Conservation (phyloP, 345 rosid genomes). For the Orychophragmus violaceus region DNA sequence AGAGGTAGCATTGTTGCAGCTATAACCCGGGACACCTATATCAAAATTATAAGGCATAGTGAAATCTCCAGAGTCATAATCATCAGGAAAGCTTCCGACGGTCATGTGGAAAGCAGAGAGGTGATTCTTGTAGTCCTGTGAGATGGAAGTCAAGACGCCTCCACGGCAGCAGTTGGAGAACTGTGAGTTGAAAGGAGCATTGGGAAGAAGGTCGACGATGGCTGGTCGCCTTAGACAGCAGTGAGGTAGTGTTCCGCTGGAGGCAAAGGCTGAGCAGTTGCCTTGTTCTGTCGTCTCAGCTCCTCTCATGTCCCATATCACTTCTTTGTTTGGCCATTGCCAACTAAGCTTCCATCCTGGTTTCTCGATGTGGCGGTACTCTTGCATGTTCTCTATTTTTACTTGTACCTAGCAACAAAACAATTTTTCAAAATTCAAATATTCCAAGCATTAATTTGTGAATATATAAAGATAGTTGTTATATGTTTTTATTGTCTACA, state of each 20-base stretch:
- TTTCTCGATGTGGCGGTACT: slow-evolving; percentile 61
- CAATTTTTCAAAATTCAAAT: not conserved
- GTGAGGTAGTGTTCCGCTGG: slow-evolving; percentile 42
- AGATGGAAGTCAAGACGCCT: slow-evolving; percentile 58
- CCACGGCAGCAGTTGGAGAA: slow-evolving; percentile 69
- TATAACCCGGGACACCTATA: slow-evolving; percentile 63
- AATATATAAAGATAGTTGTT: not conserved
- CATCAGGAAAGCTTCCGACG: slow-evolving; percentile 26
- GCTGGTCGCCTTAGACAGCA: slow-evolving; percentile 57
- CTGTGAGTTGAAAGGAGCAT: slow-evolving; percentile 48
- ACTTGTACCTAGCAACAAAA: slow-evolving; percentile 46
- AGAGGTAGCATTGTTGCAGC: slow-evolving; percentile 38
- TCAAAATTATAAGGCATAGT: slow-evolving; percentile 52
- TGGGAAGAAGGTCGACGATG: slow-evolving; percentile 71
- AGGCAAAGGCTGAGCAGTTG: slow-evolving; percentile 53
- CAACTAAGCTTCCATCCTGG: slow-evolving; percentile 88
- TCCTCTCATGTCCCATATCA: slow-evolving; percentile 67
- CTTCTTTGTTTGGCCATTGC: slow-evolving; percentile 59
- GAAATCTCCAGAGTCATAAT: slow-evolving; percentile 9
- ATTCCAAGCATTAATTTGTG: not conserved
- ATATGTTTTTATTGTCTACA: not conserved
- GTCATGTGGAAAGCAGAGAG: slow-evolving; percentile 47
- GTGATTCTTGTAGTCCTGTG: slow-evolving; percentile 44
- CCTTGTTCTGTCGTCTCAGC: slow-evolving; percentile 90
- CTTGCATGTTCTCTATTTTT: slow-evolving; percentile 54